Conservation (phyloP, 345 rosid genomes). For the Pugionium cornutum region DNA sequence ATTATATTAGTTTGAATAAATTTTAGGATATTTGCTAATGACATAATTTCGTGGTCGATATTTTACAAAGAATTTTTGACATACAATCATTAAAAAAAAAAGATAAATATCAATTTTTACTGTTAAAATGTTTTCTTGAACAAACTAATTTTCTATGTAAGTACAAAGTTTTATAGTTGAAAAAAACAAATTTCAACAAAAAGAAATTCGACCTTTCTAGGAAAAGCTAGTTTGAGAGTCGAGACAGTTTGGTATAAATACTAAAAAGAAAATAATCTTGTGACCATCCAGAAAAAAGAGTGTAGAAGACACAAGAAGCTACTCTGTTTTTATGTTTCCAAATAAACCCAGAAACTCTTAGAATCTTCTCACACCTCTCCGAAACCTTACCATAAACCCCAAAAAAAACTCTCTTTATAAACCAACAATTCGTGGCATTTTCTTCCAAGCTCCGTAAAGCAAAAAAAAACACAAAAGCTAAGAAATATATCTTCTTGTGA, state of each 20-base stretch:
- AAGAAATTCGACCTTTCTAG: no score
- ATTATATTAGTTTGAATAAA: no score
- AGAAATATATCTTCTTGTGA: neutral
- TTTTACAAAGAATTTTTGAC: no score
- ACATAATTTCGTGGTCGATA: no score
- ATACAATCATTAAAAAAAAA: no score
- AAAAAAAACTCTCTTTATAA: constrained; percentile 24
- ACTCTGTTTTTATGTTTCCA: neutral
- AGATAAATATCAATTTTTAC: no score
- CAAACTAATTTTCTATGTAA: no score
- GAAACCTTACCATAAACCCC: constrained; percentile 6
- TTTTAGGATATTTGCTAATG: no score
- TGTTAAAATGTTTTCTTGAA: no score
- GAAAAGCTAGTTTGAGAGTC: no score
- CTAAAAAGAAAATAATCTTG: constrained; percentile 21
- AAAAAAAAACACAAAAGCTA: neutral
- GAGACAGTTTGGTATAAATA: neutral
- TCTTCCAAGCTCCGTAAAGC: neutral
- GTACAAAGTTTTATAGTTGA: no score
- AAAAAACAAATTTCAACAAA: no score
- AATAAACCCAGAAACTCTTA: constrained; percentile 44
- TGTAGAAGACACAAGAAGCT: constrained; percentile 40
- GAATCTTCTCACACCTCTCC: constrained; percentile 50
- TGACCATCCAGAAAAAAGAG: constrained; percentile 29
- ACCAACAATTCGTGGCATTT: constrained; percentile 11